phyloP scores from a whole-genome alignment of 305 asterid species.

The Solanum hybrid region DNA sequence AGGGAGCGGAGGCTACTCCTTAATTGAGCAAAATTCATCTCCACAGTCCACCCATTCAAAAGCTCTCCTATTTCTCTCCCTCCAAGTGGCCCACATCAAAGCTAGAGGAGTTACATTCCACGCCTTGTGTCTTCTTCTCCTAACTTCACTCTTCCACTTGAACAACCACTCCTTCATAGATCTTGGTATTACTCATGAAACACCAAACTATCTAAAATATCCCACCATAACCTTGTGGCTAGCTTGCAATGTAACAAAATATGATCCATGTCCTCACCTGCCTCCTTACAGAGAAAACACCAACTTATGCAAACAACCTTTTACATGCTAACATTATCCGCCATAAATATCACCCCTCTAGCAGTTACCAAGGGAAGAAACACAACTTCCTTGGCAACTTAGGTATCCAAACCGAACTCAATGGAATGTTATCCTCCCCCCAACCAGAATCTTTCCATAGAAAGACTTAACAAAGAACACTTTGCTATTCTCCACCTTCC shows the following conservation, averaged over 20 bases:
- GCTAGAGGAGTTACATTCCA: neutral
- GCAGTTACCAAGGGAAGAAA: neutral
- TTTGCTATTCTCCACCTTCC: neutral
- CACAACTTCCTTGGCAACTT: neutral
- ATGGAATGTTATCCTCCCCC: neutral
- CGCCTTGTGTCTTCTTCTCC: neutral
- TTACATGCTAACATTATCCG: neutral
- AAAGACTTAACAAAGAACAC: neutral
- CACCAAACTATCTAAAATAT: neutral
- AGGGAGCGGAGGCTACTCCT: neutral
- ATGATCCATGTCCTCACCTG: neutral
- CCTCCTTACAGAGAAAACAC: neutral
- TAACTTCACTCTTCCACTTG: neutral
- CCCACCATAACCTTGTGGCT: neutral
- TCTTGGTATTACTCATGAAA: neutral
- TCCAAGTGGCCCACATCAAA: neutral
- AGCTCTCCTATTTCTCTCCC: neutral
- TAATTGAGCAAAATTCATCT: neutral
- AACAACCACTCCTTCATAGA: neutral
- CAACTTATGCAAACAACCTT: neutral
- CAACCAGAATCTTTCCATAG: neutral
- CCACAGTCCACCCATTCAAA: neutral
- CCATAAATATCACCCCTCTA: neutral
- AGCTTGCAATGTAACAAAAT: neutral
- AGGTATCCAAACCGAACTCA: neutral